Base-by-base conservation (phyloP, 352 stramenopile genomes). In the Globisporangium viniferum region DNA sequence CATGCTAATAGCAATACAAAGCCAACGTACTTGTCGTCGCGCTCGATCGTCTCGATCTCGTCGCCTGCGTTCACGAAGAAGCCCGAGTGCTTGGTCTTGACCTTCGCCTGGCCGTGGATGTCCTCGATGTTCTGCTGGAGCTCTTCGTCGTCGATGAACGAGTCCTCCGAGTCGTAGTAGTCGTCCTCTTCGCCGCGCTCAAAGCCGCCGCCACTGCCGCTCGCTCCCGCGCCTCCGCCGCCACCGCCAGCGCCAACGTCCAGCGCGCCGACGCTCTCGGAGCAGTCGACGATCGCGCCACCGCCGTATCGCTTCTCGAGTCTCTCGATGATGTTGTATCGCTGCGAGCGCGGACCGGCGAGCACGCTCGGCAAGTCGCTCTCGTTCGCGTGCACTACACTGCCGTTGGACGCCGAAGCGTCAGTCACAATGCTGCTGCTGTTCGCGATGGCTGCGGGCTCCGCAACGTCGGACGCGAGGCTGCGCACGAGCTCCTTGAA, bases 41-140 rank as follows among this genome's bases (percentile, higher is more conserved):
- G 62, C 36, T 81, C 81, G 57, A 95, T 67, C 56, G 83, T 95
- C 78, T 95, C 88, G 46, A 95, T 95, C 66, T 89, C 73, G 59
- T 94, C 86, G 10, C 88, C 88, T 20, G 88, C 88, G 64, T 94
- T 95, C 29, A 95, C 88, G 56, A 95, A 95, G 73, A 95, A 95
- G 54, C 88, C 88, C n/a, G 80, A 74, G 71, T 95, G 88, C 58
- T 95, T 95, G 36, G 88, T 95, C 67, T 92, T 79, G 8, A 95
- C 82, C 49, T 78, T 78, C 4, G 75, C 84, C 46, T 94, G 85
- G 4, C 68, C 85, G 71, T 89, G 73, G 31, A 91, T 83, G 41
- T 93, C 86, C 68, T 95, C 86, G 59, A 95, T 95, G 65, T 93
- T 84, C 66, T 93, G 81, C 67, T 93, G 86, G 24, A 95, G 75